A percentile compares a stretch with the other conserved stretches of the same genome.
These are phyloP conservation scores for maize (Zea mays) DNA, from an alignment of 176 grass and related monocot species.

Conservation along the genomic window Zm-B73-REFERENCE-NAM-5.0 NC_050098.1:190383501-190384000, in stretches of 20 bases:
- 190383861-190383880: too few species aligned
- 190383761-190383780: background rate
- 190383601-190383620: conserved; percentile 14
- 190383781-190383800: conserved; percentile 9
- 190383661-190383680: conserved; percentile 24
- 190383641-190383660: conserved; percentile 23
- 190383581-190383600: background rate
- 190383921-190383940: too few species aligned
- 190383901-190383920: too few species aligned
- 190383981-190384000: conserved; percentile 6
- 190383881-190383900: too few species aligned
- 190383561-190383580: conserved; percentile 20
- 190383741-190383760: conserved; percentile 20
- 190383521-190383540: conserved; percentile 62
- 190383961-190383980: background rate
- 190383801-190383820: background rate
- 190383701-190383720: background rate
- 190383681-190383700: background rate
- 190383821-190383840: too few species aligned
- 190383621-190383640: conserved; percentile 32
- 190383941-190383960: too few species aligned
- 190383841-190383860: too few species aligned
- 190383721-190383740: conserved; percentile 7
- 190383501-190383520: conserved; percentile 96
- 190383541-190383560: conserved; percentile 73